These are phyloP conservation scores for Alisma plantagoaquatica DNA, from an alignment of 106 monocot genomes.

Conservation along the genomic window DNA sequence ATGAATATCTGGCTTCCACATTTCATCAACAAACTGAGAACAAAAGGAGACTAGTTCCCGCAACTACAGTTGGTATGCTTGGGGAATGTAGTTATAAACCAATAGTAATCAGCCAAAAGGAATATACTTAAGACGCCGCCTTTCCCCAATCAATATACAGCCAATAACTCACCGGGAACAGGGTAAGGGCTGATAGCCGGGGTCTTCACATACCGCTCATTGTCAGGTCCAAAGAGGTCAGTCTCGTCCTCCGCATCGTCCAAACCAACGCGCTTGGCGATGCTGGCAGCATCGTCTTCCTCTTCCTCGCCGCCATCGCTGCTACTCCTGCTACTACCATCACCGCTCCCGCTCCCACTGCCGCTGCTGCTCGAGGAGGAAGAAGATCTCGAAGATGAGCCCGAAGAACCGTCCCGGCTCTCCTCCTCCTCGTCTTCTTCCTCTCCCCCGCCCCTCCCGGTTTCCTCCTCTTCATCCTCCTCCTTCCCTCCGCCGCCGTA, in stretches of 20 bases:
- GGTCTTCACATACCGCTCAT: constrained; percentile 70
- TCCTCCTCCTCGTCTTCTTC: constrained; percentile 29
- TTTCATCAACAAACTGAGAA: not conserved
- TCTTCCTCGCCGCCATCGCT: constrained; percentile 29
- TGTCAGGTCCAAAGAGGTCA: constrained; percentile 89
- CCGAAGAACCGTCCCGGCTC: constrained; percentile 30
- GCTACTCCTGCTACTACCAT: constrained; percentile 21
- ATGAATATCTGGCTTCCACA: not conserved
- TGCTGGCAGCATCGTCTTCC: constrained; percentile 11
- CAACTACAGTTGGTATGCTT: not conserved
- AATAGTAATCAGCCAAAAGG: no score
- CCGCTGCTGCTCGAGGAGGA: constrained; percentile 27
- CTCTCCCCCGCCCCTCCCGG: not conserved
- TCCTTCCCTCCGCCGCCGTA: constrained; percentile 24
- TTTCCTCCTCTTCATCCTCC: constrained; percentile 8
- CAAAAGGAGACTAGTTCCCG: not conserved
- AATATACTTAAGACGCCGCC: no score
- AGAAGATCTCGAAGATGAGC: constrained; percentile 50
- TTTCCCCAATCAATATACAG: not conserved
- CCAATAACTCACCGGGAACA: constrained; percentile 44
- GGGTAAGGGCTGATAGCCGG: constrained; percentile 40
- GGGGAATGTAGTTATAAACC: no score
- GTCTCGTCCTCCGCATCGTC: constrained; percentile 35
- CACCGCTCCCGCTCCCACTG: constrained; percentile 22
- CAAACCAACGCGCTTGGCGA: constrained; percentile 1